phyloP scores from a whole-genome alignment of 768 basidiomycete species.

The Austroboletus eburneus region DNA sequence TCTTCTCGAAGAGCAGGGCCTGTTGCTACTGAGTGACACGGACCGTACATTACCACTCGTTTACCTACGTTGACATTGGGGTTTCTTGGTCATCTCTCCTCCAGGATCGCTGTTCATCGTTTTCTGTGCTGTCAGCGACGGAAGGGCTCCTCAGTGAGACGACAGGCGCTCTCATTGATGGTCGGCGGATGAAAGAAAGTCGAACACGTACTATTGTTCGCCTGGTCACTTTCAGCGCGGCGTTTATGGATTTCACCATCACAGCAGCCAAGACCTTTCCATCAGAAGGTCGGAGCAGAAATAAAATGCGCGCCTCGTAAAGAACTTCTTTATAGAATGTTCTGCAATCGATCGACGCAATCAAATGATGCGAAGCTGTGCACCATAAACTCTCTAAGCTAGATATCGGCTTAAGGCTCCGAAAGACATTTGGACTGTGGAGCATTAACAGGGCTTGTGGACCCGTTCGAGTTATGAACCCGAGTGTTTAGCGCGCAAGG shows the following conservation, averaged over 20 bases:
- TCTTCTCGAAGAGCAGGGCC: conserved; percentile 6
- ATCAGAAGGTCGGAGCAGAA: conserved; percentile 13
- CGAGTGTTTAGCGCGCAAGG: too few species aligned
- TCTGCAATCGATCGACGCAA: background rate
- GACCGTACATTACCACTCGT: background rate
- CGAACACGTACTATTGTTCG: background rate
- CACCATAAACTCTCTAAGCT: too few species aligned
- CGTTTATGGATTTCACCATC: background rate
- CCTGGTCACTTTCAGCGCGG: background rate
- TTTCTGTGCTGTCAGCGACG: background rate
- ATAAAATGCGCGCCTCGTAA: conserved; percentile 4
- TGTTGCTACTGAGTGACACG: background rate
- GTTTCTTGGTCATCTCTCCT: conserved; percentile 1
- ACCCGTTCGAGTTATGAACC: too few species aligned
- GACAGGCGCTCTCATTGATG: conserved; percentile 4
- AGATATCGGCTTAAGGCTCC: too few species aligned
- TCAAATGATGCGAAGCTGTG: too few species aligned
- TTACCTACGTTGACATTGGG: conserved; percentile 22
- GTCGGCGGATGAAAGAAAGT: background rate
- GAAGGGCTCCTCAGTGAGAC: too few species aligned
- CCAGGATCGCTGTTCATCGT: background rate
- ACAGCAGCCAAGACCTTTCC: conserved; percentile 4
- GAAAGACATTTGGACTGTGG: too few species aligned
- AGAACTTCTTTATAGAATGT: conserved; percentile 12
- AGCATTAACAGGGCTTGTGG: too few species aligned